Percentiles rank a stretch among this genome's conserved stretches.
Evolutionary conservation across 225 moss, liverwort and hornwort species (phyloP).

Genomic region (Marchantia paleacea): DNA sequence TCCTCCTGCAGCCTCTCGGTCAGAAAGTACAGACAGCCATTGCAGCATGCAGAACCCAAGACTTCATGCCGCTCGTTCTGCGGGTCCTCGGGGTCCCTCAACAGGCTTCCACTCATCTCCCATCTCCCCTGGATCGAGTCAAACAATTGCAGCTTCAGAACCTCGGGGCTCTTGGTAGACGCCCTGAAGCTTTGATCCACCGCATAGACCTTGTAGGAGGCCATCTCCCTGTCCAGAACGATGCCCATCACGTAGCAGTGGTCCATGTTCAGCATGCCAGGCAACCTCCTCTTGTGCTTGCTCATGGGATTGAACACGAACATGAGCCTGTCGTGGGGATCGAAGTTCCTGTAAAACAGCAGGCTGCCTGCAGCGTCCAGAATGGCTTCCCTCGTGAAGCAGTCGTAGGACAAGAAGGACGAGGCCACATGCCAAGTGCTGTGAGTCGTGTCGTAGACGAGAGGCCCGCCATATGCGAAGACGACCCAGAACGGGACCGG

Average conservation of each 20-base stretch:
- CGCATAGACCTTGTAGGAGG: conserved; percentile 35
- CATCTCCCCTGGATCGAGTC: conserved; percentile 28
- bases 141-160: conserved; percentile 35
- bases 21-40: conserved; percentile 36
- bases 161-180: too few species aligned
- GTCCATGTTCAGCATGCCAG: conserved; percentile 30
- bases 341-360: conserved; percentile 41
- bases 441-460: conserved; percentile 30
- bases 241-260: conserved; percentile 37
- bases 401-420: conserved; percentile 35
- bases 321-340: conserved; percentile 34
- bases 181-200: too few species aligned
- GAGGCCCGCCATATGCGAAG: conserved; percentile 41
- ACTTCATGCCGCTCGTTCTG: conserved; percentile 25
- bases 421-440: conserved; percentile 38
- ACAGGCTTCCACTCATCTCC: conserved; percentile 39
- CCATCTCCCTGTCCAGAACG: conserved; percentile 29
- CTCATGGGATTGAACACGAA: conserved; percentile 43
- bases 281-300: conserved; percentile 31
- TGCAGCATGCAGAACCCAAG: conserved; percentile 34
- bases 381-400: conserved; percentile 37
- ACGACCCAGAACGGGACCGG: conserved; percentile 35
- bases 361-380: conserved; percentile 40
- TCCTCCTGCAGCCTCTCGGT: conserved; percentile 26
- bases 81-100: conserved; percentile 16